A percentile compares a stretch with the other conserved stretches of the same genome.
These are phyloP conservation scores for Debaryomyces robertsiae DNA, from an alignment of 1,139 yeast species.

Conservation along the genomic window DNA sequence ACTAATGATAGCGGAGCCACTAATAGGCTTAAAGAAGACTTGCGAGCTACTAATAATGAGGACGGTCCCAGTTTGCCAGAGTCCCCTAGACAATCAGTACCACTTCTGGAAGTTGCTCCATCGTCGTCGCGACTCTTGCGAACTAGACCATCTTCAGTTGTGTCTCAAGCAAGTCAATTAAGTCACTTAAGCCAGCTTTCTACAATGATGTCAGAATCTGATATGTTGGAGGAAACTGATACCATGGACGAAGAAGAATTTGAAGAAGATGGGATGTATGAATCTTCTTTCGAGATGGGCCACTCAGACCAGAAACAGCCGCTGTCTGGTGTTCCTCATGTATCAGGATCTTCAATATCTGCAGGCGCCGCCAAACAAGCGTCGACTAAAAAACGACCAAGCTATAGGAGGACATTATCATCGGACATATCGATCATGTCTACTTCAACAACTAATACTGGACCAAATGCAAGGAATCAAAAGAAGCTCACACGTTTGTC, in stretches of 20 bases:
- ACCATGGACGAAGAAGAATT: conserved; percentile 46
- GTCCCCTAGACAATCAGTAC: conserved; percentile 10
- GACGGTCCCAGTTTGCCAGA: conserved; percentile 2
- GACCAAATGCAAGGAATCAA: conserved; percentile 14
- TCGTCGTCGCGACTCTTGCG: conserved; percentile 4
- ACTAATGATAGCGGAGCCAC: background rate
- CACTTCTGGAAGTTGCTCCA: conserved; percentile 6
- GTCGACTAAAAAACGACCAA: conserved; percentile 30
- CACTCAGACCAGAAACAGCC: conserved; percentile 21
- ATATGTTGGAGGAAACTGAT: conserved; percentile 47
- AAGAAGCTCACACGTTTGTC: conserved; percentile 38
- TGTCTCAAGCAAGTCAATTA: conserved; percentile 62
- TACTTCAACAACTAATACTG: conserved; percentile 33
- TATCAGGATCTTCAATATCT: conserved; percentile 6
- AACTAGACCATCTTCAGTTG: conserved; percentile 64
- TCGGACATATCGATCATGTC: conserved; percentile 44
- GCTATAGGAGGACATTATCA: conserved; percentile 35
- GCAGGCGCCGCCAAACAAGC: conserved; percentile 5
- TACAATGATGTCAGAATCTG: conserved; percentile 50
- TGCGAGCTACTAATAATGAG: background rate
- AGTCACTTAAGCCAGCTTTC: conserved; percentile 61
- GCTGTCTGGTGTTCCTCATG: background rate
- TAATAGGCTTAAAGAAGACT: too few species aligned
- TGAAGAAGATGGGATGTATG: conserved; percentile 38
- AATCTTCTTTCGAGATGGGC: conserved; percentile 33